phyloP scores from a whole-genome alignment of 2,329 filamentous ascomycete genomes.

The Mycosphaerella sp. region DNA sequence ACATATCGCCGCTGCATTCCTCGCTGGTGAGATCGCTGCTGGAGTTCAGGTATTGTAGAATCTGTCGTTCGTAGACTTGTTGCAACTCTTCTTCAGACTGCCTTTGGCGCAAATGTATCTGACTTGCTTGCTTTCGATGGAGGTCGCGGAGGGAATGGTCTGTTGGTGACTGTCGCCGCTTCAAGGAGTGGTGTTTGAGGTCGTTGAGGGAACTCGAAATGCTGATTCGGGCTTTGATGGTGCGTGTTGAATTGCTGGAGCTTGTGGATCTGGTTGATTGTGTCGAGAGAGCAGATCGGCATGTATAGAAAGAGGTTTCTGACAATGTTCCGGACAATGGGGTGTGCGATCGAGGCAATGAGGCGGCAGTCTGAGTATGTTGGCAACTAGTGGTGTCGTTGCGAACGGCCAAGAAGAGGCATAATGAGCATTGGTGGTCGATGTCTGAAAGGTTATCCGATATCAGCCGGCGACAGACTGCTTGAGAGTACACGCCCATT shows the following conservation, averaged over 20 bases:
- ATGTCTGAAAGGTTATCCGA: slow-evolving; percentile 15
- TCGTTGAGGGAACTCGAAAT: slow-evolving; percentile 8
- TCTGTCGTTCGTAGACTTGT: slow-evolving; percentile 31
- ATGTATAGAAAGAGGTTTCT: slow-evolving; percentile 25
- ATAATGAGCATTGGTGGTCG: slow-evolving; percentile 24
- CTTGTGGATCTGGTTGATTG: slow-evolving; percentile 4
- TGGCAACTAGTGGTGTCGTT: slow-evolving; percentile 4
- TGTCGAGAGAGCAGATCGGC: slow-evolving; percentile 12
- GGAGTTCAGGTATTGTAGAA: slow-evolving; percentile 29
- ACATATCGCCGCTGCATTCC: slow-evolving; percentile 13
- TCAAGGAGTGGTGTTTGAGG: slow-evolving; percentile 17
- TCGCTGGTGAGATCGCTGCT: slow-evolving; percentile 5
- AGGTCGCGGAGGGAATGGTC: slow-evolving; percentile 29
- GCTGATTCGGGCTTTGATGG: slow-evolving; percentile 12
- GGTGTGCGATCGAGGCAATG: slow-evolving; percentile 3
- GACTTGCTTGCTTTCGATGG: slow-evolving; percentile 18
- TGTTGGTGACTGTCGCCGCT: slow-evolving; percentile 26
- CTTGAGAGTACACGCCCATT: slow-evolving; percentile 1
- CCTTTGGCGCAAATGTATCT: slow-evolving; percentile 16
- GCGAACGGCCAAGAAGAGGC: slow-evolving; percentile 18
- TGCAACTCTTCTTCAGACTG: slow-evolving; percentile 30
- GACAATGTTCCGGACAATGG: slow-evolving; percentile 19
- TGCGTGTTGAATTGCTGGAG: slow-evolving; percentile 15
- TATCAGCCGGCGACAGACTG: slow-evolving; percentile 20
- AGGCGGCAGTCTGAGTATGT: slow-evolving; percentile 1